A percentile compares a stretch with the other conserved stretches of the same genome.
phyloP scores from a whole-genome alignment of 2,329 filamentous ascomycete genomes.

The Fonsecaea pedrosoi region DNA sequence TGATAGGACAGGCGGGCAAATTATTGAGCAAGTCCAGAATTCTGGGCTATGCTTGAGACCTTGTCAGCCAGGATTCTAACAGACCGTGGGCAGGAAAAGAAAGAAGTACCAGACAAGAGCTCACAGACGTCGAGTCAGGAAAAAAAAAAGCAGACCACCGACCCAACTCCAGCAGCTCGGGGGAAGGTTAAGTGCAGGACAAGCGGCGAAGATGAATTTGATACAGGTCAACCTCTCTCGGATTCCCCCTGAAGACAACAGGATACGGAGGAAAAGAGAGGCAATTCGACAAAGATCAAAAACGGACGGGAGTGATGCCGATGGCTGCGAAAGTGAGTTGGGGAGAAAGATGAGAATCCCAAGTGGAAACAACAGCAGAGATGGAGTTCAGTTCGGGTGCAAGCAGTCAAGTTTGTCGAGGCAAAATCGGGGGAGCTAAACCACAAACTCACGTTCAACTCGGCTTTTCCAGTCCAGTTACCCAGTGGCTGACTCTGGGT shows the following conservation, averaged over 20 bases:
- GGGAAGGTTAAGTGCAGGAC: constrained; percentile 28
- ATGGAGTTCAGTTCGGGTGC: constrained; percentile 37
- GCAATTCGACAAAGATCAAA: constrained; percentile 34
- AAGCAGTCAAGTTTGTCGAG: constrained; percentile 22
- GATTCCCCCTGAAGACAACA: constrained; percentile 39
- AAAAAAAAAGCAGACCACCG: constrained; percentile 37
- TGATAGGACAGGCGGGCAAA: constrained; percentile 12
- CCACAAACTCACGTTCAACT: constrained; percentile 27
- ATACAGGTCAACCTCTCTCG: constrained; percentile 29
- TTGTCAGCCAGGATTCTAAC: constrained; percentile 20
- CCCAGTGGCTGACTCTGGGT: constrained; percentile 11
- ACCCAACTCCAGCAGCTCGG: constrained; percentile 38
- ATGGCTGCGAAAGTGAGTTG: constrained; percentile 40
- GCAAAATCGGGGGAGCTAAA: constrained; percentile 26
- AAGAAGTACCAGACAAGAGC: constrained; percentile 28
- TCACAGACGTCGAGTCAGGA: constrained; percentile 27
- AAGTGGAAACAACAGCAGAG: constrained; percentile 34
- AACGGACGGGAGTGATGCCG: constrained; percentile 40
- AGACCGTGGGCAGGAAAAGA: not conserved
- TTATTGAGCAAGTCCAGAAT: constrained; percentile 18
- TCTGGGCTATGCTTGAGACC: constrained; percentile 19
- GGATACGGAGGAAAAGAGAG: constrained; percentile 44
- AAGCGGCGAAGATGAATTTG: constrained; percentile 37
- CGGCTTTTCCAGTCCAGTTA: constrained; percentile 16
- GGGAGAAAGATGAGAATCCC: constrained; percentile 37